Evolutionary conservation across 169 alveolate species (phyloP), one percentile per base, ranked within the genome.

Genomic region (Plasmodium sp.): DNA sequence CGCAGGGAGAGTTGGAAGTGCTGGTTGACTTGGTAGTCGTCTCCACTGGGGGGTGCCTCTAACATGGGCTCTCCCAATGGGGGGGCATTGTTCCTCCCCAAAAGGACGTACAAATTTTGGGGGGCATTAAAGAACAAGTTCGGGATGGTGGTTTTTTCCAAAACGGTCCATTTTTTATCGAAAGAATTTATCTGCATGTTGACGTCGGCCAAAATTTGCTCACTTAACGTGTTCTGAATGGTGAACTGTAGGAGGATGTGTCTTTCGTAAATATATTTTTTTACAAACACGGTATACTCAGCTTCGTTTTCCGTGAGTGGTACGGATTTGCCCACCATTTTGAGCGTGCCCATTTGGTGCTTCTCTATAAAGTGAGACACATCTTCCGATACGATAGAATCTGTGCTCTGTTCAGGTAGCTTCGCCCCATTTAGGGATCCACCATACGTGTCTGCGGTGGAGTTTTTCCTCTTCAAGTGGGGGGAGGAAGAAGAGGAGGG

Each of bases 291-390:
- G 39, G 96, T 93, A 79, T 97, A 97, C 73, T 97, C 98, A 51
- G 97, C 97, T 85, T 97, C 98, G 81, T 96, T 97, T 67, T 97
- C 98, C 54, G 98, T 97, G 62, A 97, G 85, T 45, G 95, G 94
- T 41, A 85, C 72, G 22, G 81, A 72, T n/a, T 84, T 84, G 5
- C 97, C 95, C 6, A 95, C 81, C 34, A 86, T 31, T 58, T 86
- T 7, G 83, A 96, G 33, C 41, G 56, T 16, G 33, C 94, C 79
- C 84, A 91, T 31, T 58, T 62, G 31, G 81, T 92, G 43, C 54
- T 83, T 71, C 34, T 90, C 88, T 51, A 83, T 36, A 92, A 80
- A 45, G 51, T 62, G 10, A 43, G 82, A 2, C 75, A 77, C 43
- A 48, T 93, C 83, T 56, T 81, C 92, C 9, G 51, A 22, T 75